A percentile compares a stretch with the other conserved stretches of the same genome.
Evolutionary conservation across 2,329 filamentous ascomycete genomes (phyloP).

Genomic region (Microdochium bolleyi): DNA sequence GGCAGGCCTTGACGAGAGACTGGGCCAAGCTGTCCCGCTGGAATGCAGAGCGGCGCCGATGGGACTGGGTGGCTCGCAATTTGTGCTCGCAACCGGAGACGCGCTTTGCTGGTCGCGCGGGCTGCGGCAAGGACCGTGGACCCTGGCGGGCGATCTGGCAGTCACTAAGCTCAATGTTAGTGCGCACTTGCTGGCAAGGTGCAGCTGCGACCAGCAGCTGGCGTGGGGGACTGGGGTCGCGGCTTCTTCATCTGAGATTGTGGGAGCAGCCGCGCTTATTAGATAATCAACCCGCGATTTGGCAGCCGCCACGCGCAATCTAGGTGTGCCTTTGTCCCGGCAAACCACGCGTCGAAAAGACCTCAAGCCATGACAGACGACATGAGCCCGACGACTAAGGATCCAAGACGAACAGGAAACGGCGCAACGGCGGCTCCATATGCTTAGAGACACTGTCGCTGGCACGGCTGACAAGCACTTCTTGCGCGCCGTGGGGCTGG

Average conservation of each 20-base stretch:
- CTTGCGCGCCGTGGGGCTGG: not conserved
- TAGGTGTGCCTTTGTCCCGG: too few species aligned
- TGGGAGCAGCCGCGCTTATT: not conserved
- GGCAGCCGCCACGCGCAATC: not conserved
- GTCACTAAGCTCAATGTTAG: not conserved
- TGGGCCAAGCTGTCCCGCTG: too few species aligned
- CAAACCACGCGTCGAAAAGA: too few species aligned
- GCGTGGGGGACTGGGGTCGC: not conserved
- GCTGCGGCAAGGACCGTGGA: not conserved
- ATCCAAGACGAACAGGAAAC: too few species aligned
- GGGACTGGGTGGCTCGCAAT: not conserved
- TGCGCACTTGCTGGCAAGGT: not conserved
- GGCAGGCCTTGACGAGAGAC: too few species aligned
- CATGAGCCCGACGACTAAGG: too few species aligned
- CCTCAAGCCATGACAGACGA: too few species aligned
- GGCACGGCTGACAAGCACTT: not conserved
- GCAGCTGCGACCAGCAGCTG: not conserved
- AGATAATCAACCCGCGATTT: not conserved
- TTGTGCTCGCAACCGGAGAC: not conserved
- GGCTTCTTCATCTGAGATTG: not conserved
- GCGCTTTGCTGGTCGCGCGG: not conserved
- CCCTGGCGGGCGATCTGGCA: not conserved
- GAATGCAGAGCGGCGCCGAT: too few species aligned
- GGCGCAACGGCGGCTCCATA: too few species aligned
- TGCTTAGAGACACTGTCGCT: not conserved